A percentile compares a stretch with the other conserved stretches of the same genome.
Evolutionary conservation across 2,329 filamentous ascomycete species (phyloP).

Genomic region (Beauveria medogensis): DNA sequence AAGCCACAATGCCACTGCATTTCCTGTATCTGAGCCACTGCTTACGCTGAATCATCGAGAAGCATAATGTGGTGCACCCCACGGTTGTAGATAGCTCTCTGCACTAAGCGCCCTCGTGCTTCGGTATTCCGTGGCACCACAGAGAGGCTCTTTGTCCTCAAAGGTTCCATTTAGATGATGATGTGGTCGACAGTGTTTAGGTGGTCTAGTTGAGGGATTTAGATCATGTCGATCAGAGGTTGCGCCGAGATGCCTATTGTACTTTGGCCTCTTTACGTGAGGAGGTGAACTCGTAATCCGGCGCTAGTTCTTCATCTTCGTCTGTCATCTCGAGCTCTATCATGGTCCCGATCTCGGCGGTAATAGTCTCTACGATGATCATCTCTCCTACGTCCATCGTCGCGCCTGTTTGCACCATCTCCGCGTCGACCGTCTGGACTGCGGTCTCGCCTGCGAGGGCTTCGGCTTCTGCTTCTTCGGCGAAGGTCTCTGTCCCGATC

Average conservation of each 20-base stretch:
- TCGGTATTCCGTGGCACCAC: background rate
- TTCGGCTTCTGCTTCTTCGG: constrained; percentile 36
- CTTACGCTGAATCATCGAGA: background rate
- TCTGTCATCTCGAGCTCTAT: background rate
- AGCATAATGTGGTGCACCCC: background rate
- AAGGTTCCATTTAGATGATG: background rate
- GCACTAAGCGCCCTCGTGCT: background rate
- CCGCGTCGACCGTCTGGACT: constrained; percentile 26
- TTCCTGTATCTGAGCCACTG: background rate
- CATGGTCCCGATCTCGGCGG: background rate
- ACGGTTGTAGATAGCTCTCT: background rate
- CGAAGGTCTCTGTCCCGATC: constrained; percentile 7
- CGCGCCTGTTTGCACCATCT: constrained; percentile 22
- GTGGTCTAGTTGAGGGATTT: background rate
- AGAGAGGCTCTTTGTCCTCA: background rate
- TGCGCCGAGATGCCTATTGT: background rate
- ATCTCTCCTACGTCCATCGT: constrained; percentile 1
- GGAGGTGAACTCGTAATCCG: background rate
- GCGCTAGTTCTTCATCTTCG: background rate
- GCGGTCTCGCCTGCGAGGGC: constrained; percentile 25
- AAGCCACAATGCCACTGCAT: background rate
- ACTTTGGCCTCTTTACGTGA: background rate
- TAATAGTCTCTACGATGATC: constrained; percentile 2
- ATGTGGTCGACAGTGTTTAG: background rate
- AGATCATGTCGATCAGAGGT: background rate